A percentile compares a stretch with the other conserved stretches of the same genome.
These are phyloP conservation scores for Aspergillus sp. DNA, from an alignment of 2,329 filamentous ascomycete genomes.

Conservation along the genomic window DNA sequence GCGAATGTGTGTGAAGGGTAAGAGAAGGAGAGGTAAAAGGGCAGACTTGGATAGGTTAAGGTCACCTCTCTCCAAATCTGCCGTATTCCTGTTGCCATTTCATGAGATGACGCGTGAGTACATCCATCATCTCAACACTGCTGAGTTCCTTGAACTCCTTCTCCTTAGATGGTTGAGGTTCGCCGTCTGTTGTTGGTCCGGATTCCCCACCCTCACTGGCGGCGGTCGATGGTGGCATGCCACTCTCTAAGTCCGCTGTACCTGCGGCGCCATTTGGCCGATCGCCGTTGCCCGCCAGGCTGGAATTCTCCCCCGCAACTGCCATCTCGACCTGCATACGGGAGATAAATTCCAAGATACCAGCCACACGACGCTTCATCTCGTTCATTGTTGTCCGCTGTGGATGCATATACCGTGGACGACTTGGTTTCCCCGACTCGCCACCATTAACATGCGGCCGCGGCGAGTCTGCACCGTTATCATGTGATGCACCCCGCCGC, in stretches of 20 bases:
- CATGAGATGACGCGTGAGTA: conserved; percentile 69
- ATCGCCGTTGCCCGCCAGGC: conserved; percentile 32
- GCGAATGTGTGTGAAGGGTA: background rate
- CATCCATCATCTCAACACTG: conserved; percentile 86
- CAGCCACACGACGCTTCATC: conserved; percentile 75
- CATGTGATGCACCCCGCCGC: conserved; percentile 35
- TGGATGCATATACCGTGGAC: conserved; percentile 50
- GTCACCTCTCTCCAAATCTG: conserved; percentile 45
- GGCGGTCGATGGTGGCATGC: conserved; percentile 16
- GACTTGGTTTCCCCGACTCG: conserved; percentile 54
- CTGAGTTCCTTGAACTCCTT: conserved; percentile 66
- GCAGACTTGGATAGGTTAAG: conserved; percentile 1
- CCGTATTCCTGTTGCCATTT: conserved; percentile 75
- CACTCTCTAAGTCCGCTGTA: conserved; percentile 29
- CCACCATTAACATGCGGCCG: conserved; percentile 49
- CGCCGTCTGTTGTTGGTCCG: conserved; percentile 18
- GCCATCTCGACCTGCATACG: conserved; percentile 84
- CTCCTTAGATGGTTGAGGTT: conserved; percentile 24
- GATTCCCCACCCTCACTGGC: conserved; percentile 21
- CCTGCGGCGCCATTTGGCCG: conserved; percentile 26
- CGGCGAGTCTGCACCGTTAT: conserved; percentile 34
- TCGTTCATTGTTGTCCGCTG: conserved; percentile 71
- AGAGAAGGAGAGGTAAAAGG: conserved; percentile 4
- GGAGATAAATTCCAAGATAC: conserved; percentile 83
- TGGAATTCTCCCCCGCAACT: conserved; percentile 45